Evolutionary conservation across 164 flowering plant genomes (phyloP).

Genomic region (Houttuynia cordata): DNA sequence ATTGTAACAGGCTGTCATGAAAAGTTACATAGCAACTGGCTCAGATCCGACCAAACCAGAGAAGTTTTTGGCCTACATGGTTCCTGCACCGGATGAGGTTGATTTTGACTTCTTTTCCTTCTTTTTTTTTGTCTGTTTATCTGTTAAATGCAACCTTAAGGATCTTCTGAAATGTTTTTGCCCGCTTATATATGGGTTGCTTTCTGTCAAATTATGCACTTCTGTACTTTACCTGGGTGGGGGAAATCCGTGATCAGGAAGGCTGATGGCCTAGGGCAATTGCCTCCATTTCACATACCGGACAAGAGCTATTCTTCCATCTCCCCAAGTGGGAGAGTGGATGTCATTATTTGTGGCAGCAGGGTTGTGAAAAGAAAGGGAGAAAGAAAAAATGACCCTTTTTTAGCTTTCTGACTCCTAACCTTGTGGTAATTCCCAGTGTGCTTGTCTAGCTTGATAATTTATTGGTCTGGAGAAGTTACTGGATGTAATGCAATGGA

Average conservation of each 20-base stretch:
- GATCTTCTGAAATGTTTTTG: background rate
- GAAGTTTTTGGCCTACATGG: constrained; percentile 90
- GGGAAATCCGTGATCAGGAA: background rate
- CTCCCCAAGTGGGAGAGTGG: too few relatives aligned
- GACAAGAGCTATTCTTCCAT: too few relatives aligned
- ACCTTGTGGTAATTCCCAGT: background rate
- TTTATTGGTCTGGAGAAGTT: too few relatives aligned
- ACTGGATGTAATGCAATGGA: too few relatives aligned
- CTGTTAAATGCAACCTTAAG: background rate
- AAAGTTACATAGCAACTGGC: constrained; percentile 51
- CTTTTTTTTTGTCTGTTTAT: too few relatives aligned
- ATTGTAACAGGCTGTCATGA: constrained; percentile 76
- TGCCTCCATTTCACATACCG: background rate
- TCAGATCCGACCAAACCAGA: constrained; percentile 69
- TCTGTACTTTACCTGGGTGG: background rate
- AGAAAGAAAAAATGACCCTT: too few relatives aligned
- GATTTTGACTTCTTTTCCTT: background rate
- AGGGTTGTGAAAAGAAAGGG: too few relatives aligned
- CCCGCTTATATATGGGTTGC: background rate
- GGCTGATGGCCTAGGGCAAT: background rate
- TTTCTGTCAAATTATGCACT: too few relatives aligned
- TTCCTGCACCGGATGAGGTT: constrained; percentile 69
- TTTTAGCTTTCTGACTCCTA: background rate
- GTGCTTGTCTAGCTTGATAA: background rate
- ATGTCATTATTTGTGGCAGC: too few relatives aligned